A percentile compares a stretch with the other conserved stretches of the same genome.
Evolutionary conservation across 176 grass and related monocot species (phyloP).

Genomic region (Zea mays): Zm-B73-REFERENCE-NAM-5.0 NC_050097.1:191315501-191316000

Average conservation of each 20-base stretch:
- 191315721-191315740: slow-evolving; percentile 52
- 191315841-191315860: slow-evolving; percentile 50
- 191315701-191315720: background rate
- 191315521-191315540: slow-evolving; percentile 61
- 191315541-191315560: slow-evolving; percentile 49
- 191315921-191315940: too few species aligned
- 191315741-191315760: slow-evolving; percentile 74
- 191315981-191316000: background rate
- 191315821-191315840: slow-evolving; percentile 50
- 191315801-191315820: slow-evolving; percentile 54
- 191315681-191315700: too few species aligned
- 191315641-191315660: slow-evolving; percentile 19
- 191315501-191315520: slow-evolving; percentile 68
- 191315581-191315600: slow-evolving; percentile 72
- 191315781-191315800: slow-evolving; percentile 47
- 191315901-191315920: too few species aligned
- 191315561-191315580: slow-evolving; percentile 63
- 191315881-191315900: slow-evolving; percentile 32
- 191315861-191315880: slow-evolving; percentile 37
- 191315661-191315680: background rate
- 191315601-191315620: slow-evolving; percentile 61
- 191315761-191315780: slow-evolving; percentile 40
- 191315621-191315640: slow-evolving; percentile 61
- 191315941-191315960: too few species aligned
- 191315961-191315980: too few species aligned